Base-by-base conservation (phyloP, 2,329 filamentous ascomycete genomes). In the Aspergillus flavus region DNA sequence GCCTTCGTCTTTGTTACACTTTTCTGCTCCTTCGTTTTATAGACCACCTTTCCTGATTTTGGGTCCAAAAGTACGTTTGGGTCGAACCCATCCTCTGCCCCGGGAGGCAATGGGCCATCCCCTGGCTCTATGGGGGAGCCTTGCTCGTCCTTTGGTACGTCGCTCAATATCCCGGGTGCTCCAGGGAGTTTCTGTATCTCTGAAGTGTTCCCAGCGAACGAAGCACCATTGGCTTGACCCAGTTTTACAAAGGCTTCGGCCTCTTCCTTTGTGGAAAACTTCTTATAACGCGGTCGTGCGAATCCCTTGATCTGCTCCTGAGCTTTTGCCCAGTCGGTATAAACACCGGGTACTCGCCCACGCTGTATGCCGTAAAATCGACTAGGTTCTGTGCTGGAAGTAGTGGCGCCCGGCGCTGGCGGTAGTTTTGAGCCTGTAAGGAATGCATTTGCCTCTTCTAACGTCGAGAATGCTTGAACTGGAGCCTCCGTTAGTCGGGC, bases 391-490 rank as follows among this genome's bases (percentile, higher is more conserved):
- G 69, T 62, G 28, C 70, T 66, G 6, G 68, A 75, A 55, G 79
- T 70, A 46, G 80, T 75, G 26, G 79, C 71, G 23, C 78, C 68
- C 46, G 69, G 73, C 16, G 67, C 66, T 19, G 70, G 59, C 19
- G 75, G 75, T 9, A 76, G 76, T 61, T 85, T 84, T 68, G 84
- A 85, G 54, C 91, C 91, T 1, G 85, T 87, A 30, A 92, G 83
- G 74, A 92, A 97, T 2, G 87, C 87, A 71, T 91, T 86, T n/a
- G 94, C 94, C 64, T 97, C 93, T 66, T 89, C 85, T 63, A 85
- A 81, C 0, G 85, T 87, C 11, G 84, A 80, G 74, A 97, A 97
- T 1, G 91, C 92, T 80, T 95, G 94, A 82, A 91, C 92, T 95
- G 64, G 30, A 36, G 9, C 28, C 23, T 48, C 23, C 4, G 21